Conservation (phyloP, 129 eudicot species). For the Heracleum sosnowskyi region DNA sequence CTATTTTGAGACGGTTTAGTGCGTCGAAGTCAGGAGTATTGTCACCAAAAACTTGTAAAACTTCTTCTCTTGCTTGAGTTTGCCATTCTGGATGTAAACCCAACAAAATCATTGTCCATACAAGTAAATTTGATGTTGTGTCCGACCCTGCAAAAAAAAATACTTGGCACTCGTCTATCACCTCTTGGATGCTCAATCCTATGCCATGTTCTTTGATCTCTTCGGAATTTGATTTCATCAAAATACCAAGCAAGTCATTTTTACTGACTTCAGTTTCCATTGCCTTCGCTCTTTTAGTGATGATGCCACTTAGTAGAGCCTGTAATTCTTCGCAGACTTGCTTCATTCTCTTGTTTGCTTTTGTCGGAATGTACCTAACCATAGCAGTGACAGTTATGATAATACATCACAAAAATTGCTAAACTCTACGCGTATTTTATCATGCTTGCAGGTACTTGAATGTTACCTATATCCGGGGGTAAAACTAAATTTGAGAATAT, state of each 20-base stretch:
- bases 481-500: conserved; percentile 7
- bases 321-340: conserved; percentile 16
- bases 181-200: conserved; percentile 11
- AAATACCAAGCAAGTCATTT: neutral
- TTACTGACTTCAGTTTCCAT: neutral
- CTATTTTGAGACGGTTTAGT: conserved; percentile 6
- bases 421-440: neutral
- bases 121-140: conserved; percentile 9
- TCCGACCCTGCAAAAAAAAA: conserved; percentile 2
- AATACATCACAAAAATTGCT: neutral
- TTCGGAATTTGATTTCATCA: conserved; percentile 2
- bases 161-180: conserved; percentile 10
- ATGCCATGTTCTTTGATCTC: conserved; percentile 1
- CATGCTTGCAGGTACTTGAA: neutral
- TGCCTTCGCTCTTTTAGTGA: conserved; percentile 5
- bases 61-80: conserved; percentile 11
- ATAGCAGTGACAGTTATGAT: neutral
- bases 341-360: conserved; percentile 23
- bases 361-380: conserved; percentile 35
- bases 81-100: conserved; percentile 14
- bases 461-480: conserved; percentile 37
- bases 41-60: conserved; percentile 4
- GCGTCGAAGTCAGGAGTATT: neutral
- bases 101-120: conserved; percentile 7
- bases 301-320: conserved; percentile 1